Conservation (phyloP, 176 grass and related monocot genomes). For the Areca catechu region DNA sequence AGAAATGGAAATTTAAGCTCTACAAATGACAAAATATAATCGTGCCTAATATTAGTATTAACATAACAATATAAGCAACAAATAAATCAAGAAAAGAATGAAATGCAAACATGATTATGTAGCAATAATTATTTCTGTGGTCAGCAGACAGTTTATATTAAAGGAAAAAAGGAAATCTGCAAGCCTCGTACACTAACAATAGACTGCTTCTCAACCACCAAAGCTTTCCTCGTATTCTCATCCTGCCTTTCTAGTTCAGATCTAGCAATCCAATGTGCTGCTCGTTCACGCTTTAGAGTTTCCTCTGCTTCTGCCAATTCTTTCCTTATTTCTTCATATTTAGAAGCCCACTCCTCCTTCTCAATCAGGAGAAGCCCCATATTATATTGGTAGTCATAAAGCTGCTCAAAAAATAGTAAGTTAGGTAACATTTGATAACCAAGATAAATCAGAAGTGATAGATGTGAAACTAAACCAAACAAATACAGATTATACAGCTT, state of each 20-base stretch:
- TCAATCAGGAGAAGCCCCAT: conserved; percentile 94
- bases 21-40: too few species aligned
- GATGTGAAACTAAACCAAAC: too few species aligned
- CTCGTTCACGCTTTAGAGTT: conserved; percentile 66
- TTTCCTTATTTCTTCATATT: conserved; percentile 54
- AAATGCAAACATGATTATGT: too few species aligned
- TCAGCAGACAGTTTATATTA: too few species aligned
- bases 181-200: conserved; percentile 50
- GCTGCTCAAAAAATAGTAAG: conserved; percentile 24
- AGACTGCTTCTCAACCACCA: conserved; percentile 83
- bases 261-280: conserved; percentile 57
- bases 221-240: conserved; percentile 44
- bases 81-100: too few species aligned
- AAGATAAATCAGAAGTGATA: too few species aligned
- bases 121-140: too few species aligned
- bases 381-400: conserved; percentile 89
- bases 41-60: too few species aligned
- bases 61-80: too few species aligned
- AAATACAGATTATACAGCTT: too few species aligned
- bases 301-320: conserved; percentile 50
- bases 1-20: too few species aligned
- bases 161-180: background rate
- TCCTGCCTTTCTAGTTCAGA: conserved; percentile 74
- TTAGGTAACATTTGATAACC: too few species aligned
- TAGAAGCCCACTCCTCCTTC: conserved; percentile 74